Evolutionary conservation across 345 rosid genomes (phyloP).

Genomic region (Lumnitzera littorea): DNA sequence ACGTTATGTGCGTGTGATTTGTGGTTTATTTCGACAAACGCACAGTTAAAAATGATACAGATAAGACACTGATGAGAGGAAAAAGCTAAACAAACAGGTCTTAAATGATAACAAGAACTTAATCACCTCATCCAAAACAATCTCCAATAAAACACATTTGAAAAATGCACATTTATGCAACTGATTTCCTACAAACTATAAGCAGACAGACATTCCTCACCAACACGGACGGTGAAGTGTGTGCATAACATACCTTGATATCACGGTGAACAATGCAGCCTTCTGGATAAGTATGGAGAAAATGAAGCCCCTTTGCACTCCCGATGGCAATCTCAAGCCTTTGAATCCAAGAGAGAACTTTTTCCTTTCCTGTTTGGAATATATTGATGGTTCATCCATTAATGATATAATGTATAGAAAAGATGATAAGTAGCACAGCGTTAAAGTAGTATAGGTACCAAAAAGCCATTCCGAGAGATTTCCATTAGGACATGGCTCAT

Average conservation of each 20-base stretch:
- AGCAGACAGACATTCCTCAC: neutral
- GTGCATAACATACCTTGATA: slow-evolving; percentile 29
- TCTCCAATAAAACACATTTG: neutral
- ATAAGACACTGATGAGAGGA: too few relatives aligned
- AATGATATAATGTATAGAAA: neutral
- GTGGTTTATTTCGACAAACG: too few relatives aligned
- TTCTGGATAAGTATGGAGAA: slow-evolving; percentile 40
- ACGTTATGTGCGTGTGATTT: too few relatives aligned
- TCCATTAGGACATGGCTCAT: slow-evolving; percentile 41
- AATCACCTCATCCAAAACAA: too few relatives aligned
- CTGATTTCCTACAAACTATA: too few relatives aligned
- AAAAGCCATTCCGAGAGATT: slow-evolving; percentile 46
- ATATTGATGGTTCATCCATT: neutral
- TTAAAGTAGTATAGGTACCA: slow-evolving; percentile 11
- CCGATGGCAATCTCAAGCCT: slow-evolving; percentile 45
- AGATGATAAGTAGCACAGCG: too few relatives aligned
- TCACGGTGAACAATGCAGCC: slow-evolving; percentile 52
- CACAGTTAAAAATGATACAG: too few relatives aligned
- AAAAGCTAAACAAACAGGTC: too few relatives aligned
- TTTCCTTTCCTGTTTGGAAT: slow-evolving; percentile 26
- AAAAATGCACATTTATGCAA: neutral
- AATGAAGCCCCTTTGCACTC: slow-evolving; percentile 35
- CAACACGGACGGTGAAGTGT: neutral
- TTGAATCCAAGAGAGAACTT: slow-evolving; percentile 34
- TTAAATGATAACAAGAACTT: too few relatives aligned